Conservation (phyloP, 345 rosid genomes). For the Euclidium syriacum region DNA sequence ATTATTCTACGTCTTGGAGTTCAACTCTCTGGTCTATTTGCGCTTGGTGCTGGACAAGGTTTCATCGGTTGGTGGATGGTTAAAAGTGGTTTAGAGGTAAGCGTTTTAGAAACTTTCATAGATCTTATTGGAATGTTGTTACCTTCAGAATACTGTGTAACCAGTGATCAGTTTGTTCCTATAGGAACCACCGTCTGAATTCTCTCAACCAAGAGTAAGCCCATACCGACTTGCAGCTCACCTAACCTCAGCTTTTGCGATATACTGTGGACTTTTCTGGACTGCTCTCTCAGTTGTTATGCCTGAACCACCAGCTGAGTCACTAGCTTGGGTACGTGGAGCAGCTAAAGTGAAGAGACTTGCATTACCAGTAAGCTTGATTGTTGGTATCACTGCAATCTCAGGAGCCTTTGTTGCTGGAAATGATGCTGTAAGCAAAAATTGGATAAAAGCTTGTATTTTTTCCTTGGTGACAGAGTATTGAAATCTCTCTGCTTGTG, state of each 20-base stretch:
- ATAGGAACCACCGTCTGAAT: slow-evolving; percentile 88
- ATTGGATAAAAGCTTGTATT: not conserved
- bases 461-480: not conserved
- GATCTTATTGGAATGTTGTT: not conserved
- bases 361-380: slow-evolving; percentile 71
- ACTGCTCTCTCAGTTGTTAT: slow-evolving; percentile 86
- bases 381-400: slow-evolving; percentile 80
- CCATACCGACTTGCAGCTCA: slow-evolving; percentile 96
- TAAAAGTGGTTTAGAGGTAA: slow-evolving; percentile 95
- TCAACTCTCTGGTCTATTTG: slow-evolving; percentile 71
- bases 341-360: slow-evolving; percentile 84
- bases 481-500: not conserved
- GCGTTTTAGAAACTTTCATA: not conserved
- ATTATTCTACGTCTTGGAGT: slow-evolving; percentile 74
- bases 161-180: slow-evolving; percentile 13
- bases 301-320: slow-evolving; percentile 96
- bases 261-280: slow-evolving; percentile 89
- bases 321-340: slow-evolving; percentile 72
- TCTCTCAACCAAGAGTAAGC: slow-evolving; percentile 86
- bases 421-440: slow-evolving; percentile 77
- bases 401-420: slow-evolving; percentile 99
- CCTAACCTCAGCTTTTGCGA: slow-evolving; percentile 88
- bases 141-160: slow-evolving; percentile 1
- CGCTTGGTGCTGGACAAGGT: slow-evolving; percentile 98
- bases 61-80: slow-evolving; percentile 99